Base-by-base conservation (phyloP, 768 basidiomycete genomes). In the Astraeus odoratus region DNA sequence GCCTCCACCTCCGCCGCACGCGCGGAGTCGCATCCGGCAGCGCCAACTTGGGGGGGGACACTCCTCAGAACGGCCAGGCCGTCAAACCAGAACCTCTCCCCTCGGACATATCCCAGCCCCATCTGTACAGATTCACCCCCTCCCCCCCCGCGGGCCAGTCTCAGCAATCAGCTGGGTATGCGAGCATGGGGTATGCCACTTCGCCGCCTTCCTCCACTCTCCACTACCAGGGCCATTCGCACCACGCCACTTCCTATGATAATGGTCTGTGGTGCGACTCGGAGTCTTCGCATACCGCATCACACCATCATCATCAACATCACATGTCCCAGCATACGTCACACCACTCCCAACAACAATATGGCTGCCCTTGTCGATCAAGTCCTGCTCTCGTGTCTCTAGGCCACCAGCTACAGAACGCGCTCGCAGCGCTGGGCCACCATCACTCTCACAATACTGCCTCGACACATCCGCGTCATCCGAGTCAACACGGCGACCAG, bases 71-170 rank as follows among this genome's bases (percentile, higher is more conserved):
- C 29, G 39, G 39, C 37, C 37, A 39, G 23, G 22, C 20, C 18
- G 39, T 83, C 64, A 85, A 86, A 65, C 77, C 81, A 42, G 84
- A 86, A 53, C 74, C 76, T 8, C 52, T 68, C 26, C 3, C 37
- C 4, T 38, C 73, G 41, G 82, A 82, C 19, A 60, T 70, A 36
- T 60, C 71, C 25, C 64, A 67, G 34, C 60, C 75, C 10, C 72
- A 75, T 51, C 71, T 85, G 31, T 85, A 86, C 64, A 81, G 83
- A 50, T 82, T 85, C 66, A 79, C 80, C 16, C 74, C 78, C 9
- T 83, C 81, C 4, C 77, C 76, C 48, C 73, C 71, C 43, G 69
- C 74, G 51, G 6, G 9, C 73, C 74, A 50, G 77, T 78, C 64
- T 69, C 77, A 27, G 68, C 67, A 35, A 76, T 74, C 63, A 71